A percentile compares a stretch with the other conserved stretches of the same genome.
These are phyloP conservation scores for Moringa oleifera DNA, from an alignment of 345 rosid genomes.

Conservation along the genomic window DNA sequence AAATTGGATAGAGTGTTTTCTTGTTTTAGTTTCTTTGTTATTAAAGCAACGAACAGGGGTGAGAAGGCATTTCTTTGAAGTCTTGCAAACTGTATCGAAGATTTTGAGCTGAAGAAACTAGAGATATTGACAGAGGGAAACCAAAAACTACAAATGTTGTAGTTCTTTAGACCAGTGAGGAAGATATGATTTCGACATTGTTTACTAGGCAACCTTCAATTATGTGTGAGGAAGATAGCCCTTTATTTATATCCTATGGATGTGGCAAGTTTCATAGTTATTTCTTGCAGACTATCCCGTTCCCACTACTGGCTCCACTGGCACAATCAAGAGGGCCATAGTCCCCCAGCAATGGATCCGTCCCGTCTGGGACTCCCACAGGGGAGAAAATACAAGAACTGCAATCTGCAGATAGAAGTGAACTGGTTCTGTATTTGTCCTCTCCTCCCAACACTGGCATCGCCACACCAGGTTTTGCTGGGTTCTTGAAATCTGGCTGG, in stretches of 20 bases:
- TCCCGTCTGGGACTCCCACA: neutral
- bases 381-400: slow-evolving; percentile 35
- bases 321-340: slow-evolving; percentile 44
- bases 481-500: slow-evolving; percentile 58
- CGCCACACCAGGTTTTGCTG: slow-evolving; percentile 57
- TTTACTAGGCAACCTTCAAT: neutral
- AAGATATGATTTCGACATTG: too few relatives aligned
- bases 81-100: too few relatives aligned
- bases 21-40: too few relatives aligned
- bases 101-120: slow-evolving; percentile 6
- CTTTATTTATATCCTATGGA: neutral
- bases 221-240: neutral
- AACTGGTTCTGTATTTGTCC: slow-evolving; percentile 46
- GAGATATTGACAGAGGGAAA: neutral
- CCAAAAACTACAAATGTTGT: neutral
- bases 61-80: too few relatives aligned
- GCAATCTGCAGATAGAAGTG: slow-evolving; percentile 43
- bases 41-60: too few relatives aligned
- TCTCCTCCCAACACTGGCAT: slow-evolving; percentile 61
- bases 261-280: slow-evolving; percentile 2
- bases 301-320: slow-evolving; percentile 32
- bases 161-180: too few relatives aligned
- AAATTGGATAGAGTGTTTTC: too few relatives aligned
- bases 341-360: slow-evolving; percentile 9
- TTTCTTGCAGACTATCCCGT: slow-evolving; percentile 58